A percentile compares a stretch with the other conserved stretches of the same genome.
These are phyloP conservation scores for Aphanomyces astaci DNA, from an alignment of 352 stramenopile genomes.

Conservation along the genomic window DNA sequence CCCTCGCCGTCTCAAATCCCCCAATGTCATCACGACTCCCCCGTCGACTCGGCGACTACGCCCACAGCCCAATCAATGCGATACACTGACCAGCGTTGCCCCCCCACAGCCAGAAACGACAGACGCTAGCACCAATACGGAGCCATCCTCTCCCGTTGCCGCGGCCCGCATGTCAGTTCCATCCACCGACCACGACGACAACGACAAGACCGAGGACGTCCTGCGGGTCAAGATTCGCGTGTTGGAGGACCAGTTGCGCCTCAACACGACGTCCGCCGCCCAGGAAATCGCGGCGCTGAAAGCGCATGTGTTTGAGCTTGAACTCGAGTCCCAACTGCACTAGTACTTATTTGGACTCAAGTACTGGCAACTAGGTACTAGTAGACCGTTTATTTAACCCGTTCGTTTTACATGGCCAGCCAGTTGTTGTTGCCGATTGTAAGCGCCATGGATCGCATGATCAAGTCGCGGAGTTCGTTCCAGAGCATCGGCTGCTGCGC, in stretches of 20 bases:
- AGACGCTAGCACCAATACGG: neutral
- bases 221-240: constrained; percentile 47
- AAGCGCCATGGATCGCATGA: constrained; percentile 78
- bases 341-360: too few species aligned
- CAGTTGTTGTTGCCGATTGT: constrained; percentile 25
- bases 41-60: too few species aligned
- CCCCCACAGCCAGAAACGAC: neutral
- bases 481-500: constrained; percentile 43
- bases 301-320: constrained; percentile 56
- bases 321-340: constrained; percentile 24
- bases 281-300: constrained; percentile 51
- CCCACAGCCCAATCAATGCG: too few species aligned
- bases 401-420: constrained; percentile 4
- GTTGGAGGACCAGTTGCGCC: constrained; percentile 56
- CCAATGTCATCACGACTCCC: neutral
- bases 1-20: neutral
- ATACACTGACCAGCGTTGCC: neutral
- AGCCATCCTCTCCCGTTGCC: neutral
- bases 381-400: neutral
- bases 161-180: neutral
- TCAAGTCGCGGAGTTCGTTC: constrained; percentile 69
- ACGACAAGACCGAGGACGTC: constrained; percentile 26
- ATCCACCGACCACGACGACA: neutral
- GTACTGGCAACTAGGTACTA: too few species aligned
- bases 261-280: constrained; percentile 51